A percentile compares a stretch with the other conserved stretches of the same genome.
phyloP scores from a whole-genome alignment of 2,329 filamentous ascomycete species.

The Onygenales sp. region DNA sequence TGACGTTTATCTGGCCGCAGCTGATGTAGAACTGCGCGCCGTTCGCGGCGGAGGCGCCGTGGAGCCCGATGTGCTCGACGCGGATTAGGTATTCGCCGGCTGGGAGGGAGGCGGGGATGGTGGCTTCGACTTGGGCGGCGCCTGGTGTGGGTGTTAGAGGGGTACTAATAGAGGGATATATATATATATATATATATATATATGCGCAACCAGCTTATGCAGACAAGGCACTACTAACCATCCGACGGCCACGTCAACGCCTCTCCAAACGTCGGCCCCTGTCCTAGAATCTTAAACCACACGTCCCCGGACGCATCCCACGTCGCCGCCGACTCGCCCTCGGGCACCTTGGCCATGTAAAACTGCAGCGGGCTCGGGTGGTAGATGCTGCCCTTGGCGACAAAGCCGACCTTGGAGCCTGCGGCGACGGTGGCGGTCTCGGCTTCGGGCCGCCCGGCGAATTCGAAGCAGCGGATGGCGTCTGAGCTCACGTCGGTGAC shows the following conservation, averaged over 20 bases:
- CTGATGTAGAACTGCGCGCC: conserved; percentile 41
- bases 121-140: conserved; percentile 25
- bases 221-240: neutral
- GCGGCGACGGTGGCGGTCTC: conserved; percentile 15
- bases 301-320: conserved; percentile 5
- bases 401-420: conserved; percentile 17
- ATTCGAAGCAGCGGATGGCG: conserved; percentile 10
- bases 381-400: conserved; percentile 43
- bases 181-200: neutral
- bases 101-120: conserved; percentile 35
- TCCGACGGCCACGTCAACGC: conserved; percentile 3
- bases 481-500: conserved; percentile 4
- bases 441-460: conserved; percentile 16
- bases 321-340: neutral
- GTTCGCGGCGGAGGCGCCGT: conserved; percentile 29
- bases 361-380: conserved; percentile 48
- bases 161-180: neutral
- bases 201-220: neutral
- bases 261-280: conserved; percentile 1
- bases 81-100: conserved; percentile 41
- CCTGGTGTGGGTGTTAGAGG: neutral
- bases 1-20: conserved; percentile 34
- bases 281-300: conserved; percentile 5
- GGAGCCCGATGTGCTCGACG: conserved; percentile 41
- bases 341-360: conserved; percentile 46